phyloP scores from a whole-genome alignment of 1,284 basidiomycete genomes.

The Sporisorium scitamineum region DNA sequence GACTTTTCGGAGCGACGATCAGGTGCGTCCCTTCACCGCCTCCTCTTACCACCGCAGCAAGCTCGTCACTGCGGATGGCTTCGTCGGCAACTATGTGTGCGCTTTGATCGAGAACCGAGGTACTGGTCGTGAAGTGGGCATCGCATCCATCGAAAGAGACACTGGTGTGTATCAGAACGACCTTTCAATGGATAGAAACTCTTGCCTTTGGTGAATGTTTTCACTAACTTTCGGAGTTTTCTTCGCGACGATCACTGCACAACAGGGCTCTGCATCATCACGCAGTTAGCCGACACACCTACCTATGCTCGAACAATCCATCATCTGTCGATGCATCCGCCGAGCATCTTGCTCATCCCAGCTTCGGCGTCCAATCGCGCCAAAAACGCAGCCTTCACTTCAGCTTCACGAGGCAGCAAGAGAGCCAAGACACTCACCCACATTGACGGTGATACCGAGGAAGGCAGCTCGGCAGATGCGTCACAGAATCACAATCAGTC shows the following conservation, averaged over 20 bases:
- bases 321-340: slow-evolving; percentile 82
- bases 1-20: slow-evolving; percentile 5
- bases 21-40: slow-evolving; percentile 36
- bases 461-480: background rate
- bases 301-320: slow-evolving; percentile 87
- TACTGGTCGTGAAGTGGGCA: slow-evolving; percentile 82
- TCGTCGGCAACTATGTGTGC: slow-evolving; percentile 38
- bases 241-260: slow-evolving; percentile 60
- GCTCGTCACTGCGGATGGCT: slow-evolving; percentile 40
- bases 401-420: slow-evolving; percentile 4
- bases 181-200: background rate
- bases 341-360: slow-evolving; percentile 75
- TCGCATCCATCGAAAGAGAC: slow-evolving; percentile 83
- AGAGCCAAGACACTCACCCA: background rate
- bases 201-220: background rate
- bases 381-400: background rate
- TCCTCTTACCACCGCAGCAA: slow-evolving; percentile 46
- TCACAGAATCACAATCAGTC: slow-evolving; percentile 11
- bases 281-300: slow-evolving; percentile 71
- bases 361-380: background rate
- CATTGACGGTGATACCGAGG: background rate
- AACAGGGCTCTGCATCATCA: slow-evolving; percentile 20
- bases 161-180: slow-evolving; percentile 74
- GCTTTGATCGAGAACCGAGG: slow-evolving; percentile 69
- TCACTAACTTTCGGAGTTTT: background rate